Percentiles rank a stretch among this genome's conserved stretches.
These are phyloP conservation scores for Candida chilensis DNA, from an alignment of 805 yeast species.

Conservation along the genomic window DNA sequence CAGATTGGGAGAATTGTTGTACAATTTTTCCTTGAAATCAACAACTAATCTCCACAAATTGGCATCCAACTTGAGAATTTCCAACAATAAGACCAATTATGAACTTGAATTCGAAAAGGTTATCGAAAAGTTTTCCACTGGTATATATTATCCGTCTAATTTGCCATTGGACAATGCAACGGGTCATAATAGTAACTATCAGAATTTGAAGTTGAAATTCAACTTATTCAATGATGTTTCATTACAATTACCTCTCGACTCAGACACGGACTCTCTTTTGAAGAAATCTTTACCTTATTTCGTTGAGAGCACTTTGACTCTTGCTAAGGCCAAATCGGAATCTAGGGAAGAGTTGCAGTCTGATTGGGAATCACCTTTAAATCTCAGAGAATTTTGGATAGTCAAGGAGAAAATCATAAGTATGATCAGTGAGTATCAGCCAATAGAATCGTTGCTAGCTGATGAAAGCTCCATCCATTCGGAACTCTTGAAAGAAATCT, in stretches of 20 bases:
- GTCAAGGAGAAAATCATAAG: slow-evolving; percentile 16
- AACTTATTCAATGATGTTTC: slow-evolving; percentile 30
- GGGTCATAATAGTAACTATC: slow-evolving; percentile 20
- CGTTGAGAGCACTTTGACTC: slow-evolving; percentile 7
- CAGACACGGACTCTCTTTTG: slow-evolving; percentile 24
- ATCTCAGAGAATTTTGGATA: slow-evolving; percentile 22
- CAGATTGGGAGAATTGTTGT: slow-evolving; percentile 20
- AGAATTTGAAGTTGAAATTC: slow-evolving; percentile 25
- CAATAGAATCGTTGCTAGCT: background rate
- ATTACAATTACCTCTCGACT: slow-evolving; percentile 18
- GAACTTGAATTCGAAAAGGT: slow-evolving; percentile 14
- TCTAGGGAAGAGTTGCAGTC: slow-evolving; percentile 2
- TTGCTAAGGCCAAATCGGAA: slow-evolving; percentile 8
- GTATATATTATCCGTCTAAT: slow-evolving; percentile 26
- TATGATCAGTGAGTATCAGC: slow-evolving; percentile 3
- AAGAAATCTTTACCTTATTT: slow-evolving; percentile 6
- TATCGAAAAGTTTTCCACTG: slow-evolving; percentile 18
- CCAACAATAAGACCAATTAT: slow-evolving; percentile 10
- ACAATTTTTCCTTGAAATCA: slow-evolving; percentile 14
- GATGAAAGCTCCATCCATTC: background rate
- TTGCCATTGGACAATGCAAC: slow-evolving; percentile 16
- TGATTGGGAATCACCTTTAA: slow-evolving; percentile 20
- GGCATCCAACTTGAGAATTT: slow-evolving; percentile 11
- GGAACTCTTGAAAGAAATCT: background rate
- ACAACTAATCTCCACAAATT: slow-evolving; percentile 13